Base-by-base conservation (phyloP, 768 basidiomycete species). In the Hydnomerulius pinastri region DNA sequence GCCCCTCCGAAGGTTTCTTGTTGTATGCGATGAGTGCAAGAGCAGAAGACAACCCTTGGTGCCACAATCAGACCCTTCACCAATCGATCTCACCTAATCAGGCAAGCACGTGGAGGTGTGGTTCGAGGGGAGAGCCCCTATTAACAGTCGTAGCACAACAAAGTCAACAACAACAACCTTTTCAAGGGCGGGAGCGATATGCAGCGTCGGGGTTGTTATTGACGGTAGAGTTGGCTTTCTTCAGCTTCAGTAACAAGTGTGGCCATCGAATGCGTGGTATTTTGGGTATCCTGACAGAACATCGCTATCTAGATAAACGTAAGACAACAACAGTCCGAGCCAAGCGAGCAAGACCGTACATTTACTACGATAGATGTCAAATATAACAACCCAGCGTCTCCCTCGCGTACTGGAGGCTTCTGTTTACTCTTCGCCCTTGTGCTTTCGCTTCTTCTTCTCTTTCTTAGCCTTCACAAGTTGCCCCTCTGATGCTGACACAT, bases 51-150 rank as follows among this genome's bases (percentile, higher is more conserved):
- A 18, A 39, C 12, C 28, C 39, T 36, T 51, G 24, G 53, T 41
- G 57, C 64, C 61, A 58, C 65, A 66, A 69, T 66, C 65, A 54
- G 46, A 52, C 63, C 63, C 62, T 55, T 56, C 55, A 52, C 64
- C 57, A 58, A 67, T 69, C 67, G 66, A 69, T 65, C 55, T 63
- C 40, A 37, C 66, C 59, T 58, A 70, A 70, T 70, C 52, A 49
- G 63, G 66, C 47, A 55, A 50, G 47, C 55, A 64, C 52, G 59
- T 64, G 64, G 15, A 49, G 48, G 32, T 12, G 15, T 24, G 21
- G 17, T 18, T 32, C 28, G 24, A 9, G 12, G 24, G 46, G 36
- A 27, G 18, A 17, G 23, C n/a, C 40, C 25, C 25, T 41, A n/a
- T n/a, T n/a, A n/a, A n/a, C n/a, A n/a, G n/a, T n/a, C n/a, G n/a